Evolutionary conservation across 305 asterid species (phyloP).

Genomic region (Fraxinus albicans): DNA sequence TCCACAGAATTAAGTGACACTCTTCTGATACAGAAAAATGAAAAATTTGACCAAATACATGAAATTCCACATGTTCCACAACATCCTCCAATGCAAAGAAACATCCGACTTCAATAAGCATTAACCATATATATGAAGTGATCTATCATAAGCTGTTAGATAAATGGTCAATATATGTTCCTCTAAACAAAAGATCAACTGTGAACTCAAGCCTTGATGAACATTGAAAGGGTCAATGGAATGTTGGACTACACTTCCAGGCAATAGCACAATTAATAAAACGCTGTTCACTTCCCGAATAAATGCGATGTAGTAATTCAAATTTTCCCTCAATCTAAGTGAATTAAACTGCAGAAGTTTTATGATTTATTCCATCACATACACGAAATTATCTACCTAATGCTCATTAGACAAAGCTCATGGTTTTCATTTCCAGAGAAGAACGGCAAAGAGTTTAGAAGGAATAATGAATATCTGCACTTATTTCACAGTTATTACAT

Average conservation of each 20-base stretch:
- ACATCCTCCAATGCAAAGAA: neutral
- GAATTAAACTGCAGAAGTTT: neutral
- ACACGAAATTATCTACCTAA: neutral
- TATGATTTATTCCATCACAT: neutral
- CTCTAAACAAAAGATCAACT: neutral
- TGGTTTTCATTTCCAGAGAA: neutral
- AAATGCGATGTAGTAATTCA: neutral
- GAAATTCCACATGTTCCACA: neutral
- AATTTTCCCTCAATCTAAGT: neutral
- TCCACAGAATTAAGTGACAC: neutral
- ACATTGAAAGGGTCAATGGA: neutral
- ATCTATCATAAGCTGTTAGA: neutral
- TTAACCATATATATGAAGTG: neutral
- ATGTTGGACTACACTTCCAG: neutral
- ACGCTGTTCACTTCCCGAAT: neutral
- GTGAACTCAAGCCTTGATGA: neutral
- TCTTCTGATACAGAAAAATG: neutral
- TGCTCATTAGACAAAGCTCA: neutral
- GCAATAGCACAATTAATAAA: neutral
- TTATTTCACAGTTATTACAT: neutral
- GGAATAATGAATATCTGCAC: neutral
- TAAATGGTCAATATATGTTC: neutral
- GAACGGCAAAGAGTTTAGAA: neutral
- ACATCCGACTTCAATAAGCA: neutral
- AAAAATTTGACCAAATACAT: neutral